Evolutionary conservation across 768 basidiomycete species (phyloP), one percentile per base, ranked within the genome.

Genomic region (Gelatoporia subvermispora): DNA sequence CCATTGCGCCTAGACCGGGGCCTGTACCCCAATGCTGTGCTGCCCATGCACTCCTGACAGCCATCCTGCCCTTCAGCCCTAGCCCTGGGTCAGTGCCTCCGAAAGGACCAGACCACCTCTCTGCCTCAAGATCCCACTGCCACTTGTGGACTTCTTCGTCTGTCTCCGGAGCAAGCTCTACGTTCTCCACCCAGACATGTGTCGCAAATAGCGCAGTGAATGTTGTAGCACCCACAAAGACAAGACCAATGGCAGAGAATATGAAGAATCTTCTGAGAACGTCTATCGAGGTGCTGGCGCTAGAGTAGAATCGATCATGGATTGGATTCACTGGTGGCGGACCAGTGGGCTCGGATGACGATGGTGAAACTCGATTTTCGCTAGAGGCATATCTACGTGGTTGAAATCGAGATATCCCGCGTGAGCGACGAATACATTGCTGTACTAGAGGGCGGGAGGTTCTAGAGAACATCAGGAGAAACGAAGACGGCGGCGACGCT

Each of bases 51-150:
- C 76, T 74, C 28, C 87, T 80, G 1, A 85, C 65, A 36, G 76
- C 73, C 60, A 84, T 80, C 22, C 84, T 69, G 18, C 74, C 84
- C 56, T 68, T 70, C 59, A 77, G 73, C 2, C 85, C 82, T 8
- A 89, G 67, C n/a, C 68, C 76, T 3, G 82, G 74, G 62, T 89
- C 85, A n/a, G 87, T 89, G 41, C 87, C 88, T 4, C 82, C 83
- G 25, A 51, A 49, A 22, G 68, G 50, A 55, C 68, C 81, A 8
- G 80, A 71, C 86, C 85, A 88, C 44, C 70, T 69, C 45, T 82
- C 82, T 16, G 70, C 70, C 39, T 84, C 79, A 3, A 72, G 59
- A 59, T 83, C 74, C 87, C 86, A 88, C 58, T 83, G 78, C 81
- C 82, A 89, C 50, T 68, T 71, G 41, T 67, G 68, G 15, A 68